Evolutionary conservation across 805 yeast species (phyloP).

Genomic region (Candida yuanshanica): DNA sequence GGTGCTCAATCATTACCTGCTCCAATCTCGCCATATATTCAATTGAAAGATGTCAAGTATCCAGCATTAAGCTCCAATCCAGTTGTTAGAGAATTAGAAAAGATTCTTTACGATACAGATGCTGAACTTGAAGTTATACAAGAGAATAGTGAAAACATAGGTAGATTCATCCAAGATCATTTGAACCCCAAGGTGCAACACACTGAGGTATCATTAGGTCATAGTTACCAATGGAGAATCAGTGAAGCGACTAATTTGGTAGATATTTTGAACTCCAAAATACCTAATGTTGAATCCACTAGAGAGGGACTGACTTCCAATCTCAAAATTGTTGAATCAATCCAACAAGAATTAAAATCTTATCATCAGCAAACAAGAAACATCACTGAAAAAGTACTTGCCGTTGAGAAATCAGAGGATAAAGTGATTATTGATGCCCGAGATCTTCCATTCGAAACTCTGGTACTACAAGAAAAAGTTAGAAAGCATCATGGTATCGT

Average conservation of each 20-base stretch:
- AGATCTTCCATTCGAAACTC: slow-evolving; percentile 17
- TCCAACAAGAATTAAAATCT: slow-evolving; percentile 4
- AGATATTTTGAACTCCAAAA: slow-evolving; percentile 3
- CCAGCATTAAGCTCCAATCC: slow-evolving; percentile 18
- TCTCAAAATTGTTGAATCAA: not conserved
- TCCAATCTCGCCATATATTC: slow-evolving; percentile 13
- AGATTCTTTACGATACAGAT: slow-evolving; percentile 21
- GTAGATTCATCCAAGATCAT: slow-evolving; percentile 30
- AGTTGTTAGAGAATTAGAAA: slow-evolving; percentile 14
- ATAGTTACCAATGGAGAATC: slow-evolving; percentile 34
- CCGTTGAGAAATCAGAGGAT: slow-evolving; percentile 7
- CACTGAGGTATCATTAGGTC: slow-evolving; percentile 22
- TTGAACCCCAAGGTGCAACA: slow-evolving; percentile 21
- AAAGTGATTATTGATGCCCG: slow-evolving; percentile 8
- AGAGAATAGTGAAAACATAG: slow-evolving; percentile 25
- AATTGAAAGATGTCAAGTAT: slow-evolving; percentile 16
- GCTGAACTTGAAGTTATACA: slow-evolving; percentile 29
- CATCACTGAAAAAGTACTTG: slow-evolving; percentile 7
- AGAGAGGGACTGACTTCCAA: slow-evolving; percentile 3
- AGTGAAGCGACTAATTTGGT: slow-evolving; percentile 21
- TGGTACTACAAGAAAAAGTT: slow-evolving; percentile 12
- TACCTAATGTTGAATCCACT: not conserved
- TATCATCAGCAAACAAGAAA: slow-evolving; percentile 3
- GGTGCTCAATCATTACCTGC: slow-evolving; percentile 20
- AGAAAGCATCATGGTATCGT: slow-evolving; percentile 11